phyloP scores from a whole-genome alignment of 768 basidiomycete species.

The Lentinula guzmanii region DNA sequence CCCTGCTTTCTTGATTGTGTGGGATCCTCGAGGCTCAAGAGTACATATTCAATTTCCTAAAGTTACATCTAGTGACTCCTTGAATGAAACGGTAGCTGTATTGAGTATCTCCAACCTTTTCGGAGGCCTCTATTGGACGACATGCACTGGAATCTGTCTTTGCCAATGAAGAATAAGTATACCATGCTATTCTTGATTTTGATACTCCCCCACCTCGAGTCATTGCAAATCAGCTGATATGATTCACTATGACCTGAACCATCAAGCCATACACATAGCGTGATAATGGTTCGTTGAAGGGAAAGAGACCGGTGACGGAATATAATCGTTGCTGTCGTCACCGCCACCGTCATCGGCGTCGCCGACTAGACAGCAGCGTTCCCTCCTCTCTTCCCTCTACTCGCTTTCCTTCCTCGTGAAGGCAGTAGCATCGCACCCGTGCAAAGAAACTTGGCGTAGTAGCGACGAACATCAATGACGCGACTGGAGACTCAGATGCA shows the following conservation, averaged over 20 bases:
- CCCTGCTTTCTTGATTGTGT: neutral
- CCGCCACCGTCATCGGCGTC: too few relatives aligned
- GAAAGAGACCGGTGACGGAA: too few relatives aligned
- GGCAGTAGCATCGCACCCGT: conserved; percentile 29
- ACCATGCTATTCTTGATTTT: too few relatives aligned
- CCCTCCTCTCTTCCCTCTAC: conserved; percentile 31
- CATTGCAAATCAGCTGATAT: too few relatives aligned
- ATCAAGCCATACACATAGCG: too few relatives aligned
- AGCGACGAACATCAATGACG: neutral
- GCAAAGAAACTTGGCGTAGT: conserved; percentile 23
- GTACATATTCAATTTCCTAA: neutral
- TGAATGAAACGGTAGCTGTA: neutral
- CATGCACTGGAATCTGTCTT: neutral
- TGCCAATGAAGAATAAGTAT: too few relatives aligned
- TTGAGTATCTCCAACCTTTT: neutral
- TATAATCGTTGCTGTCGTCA: too few relatives aligned
- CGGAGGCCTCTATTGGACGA: neutral
- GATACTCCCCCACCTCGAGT: too few relatives aligned
- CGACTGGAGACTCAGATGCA: neutral
- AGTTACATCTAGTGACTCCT: neutral
- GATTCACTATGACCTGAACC: too few relatives aligned
- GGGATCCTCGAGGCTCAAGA: neutral
- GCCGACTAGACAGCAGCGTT: conserved; percentile 13
- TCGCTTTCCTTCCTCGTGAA: conserved; percentile 39
- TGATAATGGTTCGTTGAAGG: too few relatives aligned